Base-by-base conservation (phyloP, 352 stramenopile species). In the Globisporangium cystogenes region DNA sequence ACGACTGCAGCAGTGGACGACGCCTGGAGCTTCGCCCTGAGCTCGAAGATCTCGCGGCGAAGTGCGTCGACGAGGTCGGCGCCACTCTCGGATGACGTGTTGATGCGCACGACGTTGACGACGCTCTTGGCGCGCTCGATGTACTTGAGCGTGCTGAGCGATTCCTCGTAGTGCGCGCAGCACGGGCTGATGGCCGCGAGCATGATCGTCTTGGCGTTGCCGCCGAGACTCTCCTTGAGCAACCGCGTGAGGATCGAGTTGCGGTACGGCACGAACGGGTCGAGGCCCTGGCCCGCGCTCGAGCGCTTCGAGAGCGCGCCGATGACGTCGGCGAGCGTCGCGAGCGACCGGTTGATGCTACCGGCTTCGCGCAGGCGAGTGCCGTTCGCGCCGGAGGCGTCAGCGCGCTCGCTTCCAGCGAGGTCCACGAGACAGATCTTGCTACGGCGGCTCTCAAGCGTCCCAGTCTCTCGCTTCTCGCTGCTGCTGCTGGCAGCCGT, bases 231-330 rank as follows among this genome's bases (percentile, higher is more conserved):
- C 47, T 92, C 73, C 40, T 92, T 91, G 23, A 94, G 62, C 36
- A 94, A 48, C 3, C 86, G 61, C 8, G 87, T 97, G 23, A 97
- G 65, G 20, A 95, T 75, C 15, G 83, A 95, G 58, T 97, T 97
- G 23, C 89, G 76, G 48, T 96, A 97, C 1, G 90, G 89, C 16
- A 96, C 71, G 58, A 88, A 95, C 11, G 58, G 60, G 40, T 81
- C 45, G 11, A 55, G 35, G 4, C 36, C 21, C 7, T 40, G 48
- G 18, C 29, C n/a, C 14, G 54, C 11, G 16, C 44, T 39, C 8
- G 62, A 48, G 14, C 71, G 65, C 53, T 74, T 79, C 0, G 76
- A 74, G 5, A 91, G 51, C 36, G 80, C 82, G 49, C 82, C 72
- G 52, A 96, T 89, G 18, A 96, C 87, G 53, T 94, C 82, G 1